Conservation (phyloP, 306 rosid genomes). For the Argentina anserina region DNA sequence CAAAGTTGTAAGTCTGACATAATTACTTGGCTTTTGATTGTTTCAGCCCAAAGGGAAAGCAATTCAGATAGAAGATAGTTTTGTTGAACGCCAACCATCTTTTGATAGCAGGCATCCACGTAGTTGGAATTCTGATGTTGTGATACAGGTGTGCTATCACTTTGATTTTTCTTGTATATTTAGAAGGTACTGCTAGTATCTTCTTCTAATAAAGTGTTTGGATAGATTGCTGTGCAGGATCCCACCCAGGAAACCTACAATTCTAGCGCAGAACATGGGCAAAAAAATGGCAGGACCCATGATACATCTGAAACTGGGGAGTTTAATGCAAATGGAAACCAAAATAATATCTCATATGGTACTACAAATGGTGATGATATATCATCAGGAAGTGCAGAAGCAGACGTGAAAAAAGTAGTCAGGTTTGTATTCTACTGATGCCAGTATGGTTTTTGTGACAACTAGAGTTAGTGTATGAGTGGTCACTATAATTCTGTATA, state of each 20-base stretch:
- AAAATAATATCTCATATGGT: constrained; percentile 21
- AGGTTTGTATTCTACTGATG: constrained; percentile 12
- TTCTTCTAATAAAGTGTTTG: constrained; percentile 29
- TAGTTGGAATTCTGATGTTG: constrained; percentile 55
- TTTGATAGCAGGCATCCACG: constrained; percentile 43
- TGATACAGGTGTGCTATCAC: constrained; percentile 57
- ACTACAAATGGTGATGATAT: constrained; percentile 25
- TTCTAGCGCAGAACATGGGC: constrained; percentile 24
- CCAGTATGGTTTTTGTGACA: neutral
- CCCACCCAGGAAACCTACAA: constrained; percentile 36
- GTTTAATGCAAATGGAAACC: constrained; percentile 24
- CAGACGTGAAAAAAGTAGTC: constrained; percentile 24
- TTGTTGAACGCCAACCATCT: constrained; percentile 65
- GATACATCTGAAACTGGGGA: constrained; percentile 36
- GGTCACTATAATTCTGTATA: neutral
- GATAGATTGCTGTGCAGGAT: constrained; percentile 57
- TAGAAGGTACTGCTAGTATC: constrained; percentile 4
- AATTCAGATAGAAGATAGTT: constrained; percentile 58
- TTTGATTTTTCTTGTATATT: constrained; percentile 18
- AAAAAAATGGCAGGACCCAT: constrained; percentile 19
- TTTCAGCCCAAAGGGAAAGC: constrained; percentile 66
- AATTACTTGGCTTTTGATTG: constrained; percentile 28
- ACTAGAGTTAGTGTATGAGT: neutral
- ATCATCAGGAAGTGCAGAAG: constrained; percentile 39
- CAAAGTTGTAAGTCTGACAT: constrained; percentile 11